These are phyloP conservation scores for Plasmodium vinckei DNA, from an alignment of 169 alveolate species.

Conservation along the genomic window DNA sequence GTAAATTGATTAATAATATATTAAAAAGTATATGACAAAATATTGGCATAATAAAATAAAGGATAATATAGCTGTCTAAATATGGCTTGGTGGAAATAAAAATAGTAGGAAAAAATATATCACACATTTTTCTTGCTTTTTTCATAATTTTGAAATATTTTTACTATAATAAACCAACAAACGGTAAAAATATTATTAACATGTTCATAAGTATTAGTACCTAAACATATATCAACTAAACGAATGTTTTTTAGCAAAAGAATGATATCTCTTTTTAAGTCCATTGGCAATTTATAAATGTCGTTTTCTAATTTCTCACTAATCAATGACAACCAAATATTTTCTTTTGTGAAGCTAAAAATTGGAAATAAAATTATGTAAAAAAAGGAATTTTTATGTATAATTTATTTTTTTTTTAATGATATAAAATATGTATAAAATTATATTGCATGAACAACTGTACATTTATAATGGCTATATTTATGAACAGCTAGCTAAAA, in stretches of 20 bases:
- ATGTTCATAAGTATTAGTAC: constrained; percentile 58
- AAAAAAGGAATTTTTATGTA: neutral
- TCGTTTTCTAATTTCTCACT: constrained; percentile 50
- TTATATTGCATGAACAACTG: too few relatives aligned
- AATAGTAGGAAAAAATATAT: neutral
- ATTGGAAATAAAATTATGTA: neutral
- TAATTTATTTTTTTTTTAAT: neutral
- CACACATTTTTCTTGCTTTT: constrained; percentile 25
- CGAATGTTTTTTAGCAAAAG: constrained; percentile 72
- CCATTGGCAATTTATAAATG: constrained; percentile 75
- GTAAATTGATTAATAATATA: too few relatives aligned
- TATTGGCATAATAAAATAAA: too few relatives aligned
- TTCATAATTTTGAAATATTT: constrained; percentile 75
- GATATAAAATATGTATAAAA: too few relatives aligned
- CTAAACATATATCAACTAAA: constrained; percentile 30
- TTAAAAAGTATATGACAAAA: too few relatives aligned
- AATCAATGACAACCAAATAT: constrained; percentile 54
- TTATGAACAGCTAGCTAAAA: too few relatives aligned
- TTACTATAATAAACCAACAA: constrained; percentile 74
- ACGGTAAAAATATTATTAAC: constrained; percentile 67
- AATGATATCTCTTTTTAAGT: constrained; percentile 64
- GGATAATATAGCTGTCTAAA: too few relatives aligned
- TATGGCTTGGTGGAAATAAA: neutral
- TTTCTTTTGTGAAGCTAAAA: constrained; percentile 47
- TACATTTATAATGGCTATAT: too few relatives aligned